A percentile compares a stretch with the other conserved stretches of the same genome.
Evolutionary conservation across 1,284 basidiomycete genomes (phyloP).

Genomic region (Malassezia globosa): DNA sequence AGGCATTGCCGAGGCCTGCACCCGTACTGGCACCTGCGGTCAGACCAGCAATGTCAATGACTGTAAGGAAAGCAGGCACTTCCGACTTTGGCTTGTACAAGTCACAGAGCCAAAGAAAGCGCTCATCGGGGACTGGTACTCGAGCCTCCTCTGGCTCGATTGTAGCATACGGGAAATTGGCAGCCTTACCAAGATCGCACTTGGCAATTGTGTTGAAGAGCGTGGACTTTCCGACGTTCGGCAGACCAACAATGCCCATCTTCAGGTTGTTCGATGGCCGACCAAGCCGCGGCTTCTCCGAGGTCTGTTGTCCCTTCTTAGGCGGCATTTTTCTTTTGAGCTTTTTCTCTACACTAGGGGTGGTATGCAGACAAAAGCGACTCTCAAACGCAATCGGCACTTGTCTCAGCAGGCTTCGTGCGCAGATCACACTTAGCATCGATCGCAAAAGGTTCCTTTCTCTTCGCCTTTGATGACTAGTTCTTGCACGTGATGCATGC

Average conservation of each 20-base stretch:
- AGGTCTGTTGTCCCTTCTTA: constrained; percentile 29
- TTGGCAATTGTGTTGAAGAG: constrained; percentile 76
- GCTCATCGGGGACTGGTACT: constrained; percentile 87
- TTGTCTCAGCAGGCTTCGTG: constrained; percentile 8
- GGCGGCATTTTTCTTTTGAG: constrained; percentile 38
- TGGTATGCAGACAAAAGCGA: constrained; percentile 10
- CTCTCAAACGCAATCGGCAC: not conserved
- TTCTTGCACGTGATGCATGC: constrained; percentile 1
- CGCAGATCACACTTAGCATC: constrained; percentile 15
- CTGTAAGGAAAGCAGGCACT: constrained; percentile 89
- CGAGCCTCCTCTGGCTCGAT: constrained; percentile 61
- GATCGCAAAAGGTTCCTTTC: not conserved
- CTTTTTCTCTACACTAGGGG: constrained; percentile 16
- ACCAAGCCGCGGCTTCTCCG: constrained; percentile 39
- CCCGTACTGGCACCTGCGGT: constrained; percentile 94
- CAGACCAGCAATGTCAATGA: constrained; percentile 96
- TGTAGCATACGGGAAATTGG: constrained; percentile 97
- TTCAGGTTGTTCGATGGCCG: constrained; percentile 45
- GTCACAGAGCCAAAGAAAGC: constrained; percentile 87
- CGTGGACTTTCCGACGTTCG: constrained; percentile 46
- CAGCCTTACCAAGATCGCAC: constrained; percentile 76
- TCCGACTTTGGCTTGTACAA: constrained; percentile 78
- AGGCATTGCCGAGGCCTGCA: constrained; percentile 93
- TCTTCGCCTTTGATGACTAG: constrained; percentile 2
- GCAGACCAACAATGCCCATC: constrained; percentile 47